These are phyloP conservation scores for Candida quercuum DNA, from an alignment of 805 yeast species.

Conservation along the genomic window DNA sequence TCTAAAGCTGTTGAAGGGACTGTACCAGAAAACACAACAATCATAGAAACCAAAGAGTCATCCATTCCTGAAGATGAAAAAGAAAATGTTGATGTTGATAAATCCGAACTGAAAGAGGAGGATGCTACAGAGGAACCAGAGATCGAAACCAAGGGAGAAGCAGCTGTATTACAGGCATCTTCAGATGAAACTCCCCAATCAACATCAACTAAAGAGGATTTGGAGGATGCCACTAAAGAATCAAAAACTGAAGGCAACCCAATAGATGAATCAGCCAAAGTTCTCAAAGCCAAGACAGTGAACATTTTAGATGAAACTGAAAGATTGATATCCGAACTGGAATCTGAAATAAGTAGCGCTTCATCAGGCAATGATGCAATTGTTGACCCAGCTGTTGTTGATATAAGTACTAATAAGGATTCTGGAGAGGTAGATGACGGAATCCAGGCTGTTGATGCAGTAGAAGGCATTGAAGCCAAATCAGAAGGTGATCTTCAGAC, in stretches of 20 bases:
- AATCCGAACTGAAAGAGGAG: no score
- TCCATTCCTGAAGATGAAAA: neutral
- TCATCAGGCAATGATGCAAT: neutral
- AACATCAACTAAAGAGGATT: no score
- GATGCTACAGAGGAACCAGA: neutral
- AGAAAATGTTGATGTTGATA: no score
- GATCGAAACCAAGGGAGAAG: neutral
- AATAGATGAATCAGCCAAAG: neutral
- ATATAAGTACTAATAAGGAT: no score
- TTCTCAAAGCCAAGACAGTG: neutral
- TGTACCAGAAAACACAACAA: no score
- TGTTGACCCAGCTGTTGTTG: neutral
- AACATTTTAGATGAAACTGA: conserved; percentile 18
- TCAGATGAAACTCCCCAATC: no score
- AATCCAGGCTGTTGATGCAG: no score
- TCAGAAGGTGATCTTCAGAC: neutral
- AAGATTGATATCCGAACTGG: conserved; percentile 16
- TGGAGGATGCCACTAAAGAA: no score
- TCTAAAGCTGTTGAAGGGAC: conserved; percentile 1
- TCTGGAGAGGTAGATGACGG: no score
- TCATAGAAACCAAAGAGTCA: no score
- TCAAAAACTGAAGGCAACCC: neutral
- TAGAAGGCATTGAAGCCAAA: no score
- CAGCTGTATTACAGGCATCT: no score
- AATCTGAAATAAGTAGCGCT: conserved; percentile 11